Conservation (phyloP, 225 moss, liverwort and hornwort genomes). For the Bryoerythrophyllum caledonicum region DNA sequence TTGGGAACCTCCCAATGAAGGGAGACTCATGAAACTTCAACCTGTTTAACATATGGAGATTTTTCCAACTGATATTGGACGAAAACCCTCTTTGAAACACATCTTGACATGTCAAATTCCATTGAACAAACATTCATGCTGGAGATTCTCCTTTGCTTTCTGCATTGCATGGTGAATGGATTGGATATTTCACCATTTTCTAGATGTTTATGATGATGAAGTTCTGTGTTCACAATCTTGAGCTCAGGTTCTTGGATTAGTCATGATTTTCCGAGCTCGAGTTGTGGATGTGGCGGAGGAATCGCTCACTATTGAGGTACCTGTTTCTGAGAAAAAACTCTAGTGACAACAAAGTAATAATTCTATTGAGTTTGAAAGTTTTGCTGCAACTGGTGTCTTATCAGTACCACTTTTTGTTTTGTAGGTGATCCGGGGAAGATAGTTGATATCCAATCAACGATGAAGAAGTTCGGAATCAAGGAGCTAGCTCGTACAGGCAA, state of each 20-base stretch:
- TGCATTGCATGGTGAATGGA: too few species aligned
- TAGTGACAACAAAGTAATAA: too few species aligned
- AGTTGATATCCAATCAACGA: slow-evolving; percentile 60
- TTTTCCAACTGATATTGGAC: too few species aligned
- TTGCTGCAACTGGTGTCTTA: neutral
- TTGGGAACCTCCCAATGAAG: too few species aligned
- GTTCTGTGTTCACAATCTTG: slow-evolving; percentile 6
- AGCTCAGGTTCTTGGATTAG: slow-evolving; percentile 67
- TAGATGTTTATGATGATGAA: neutral
- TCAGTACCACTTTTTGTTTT: slow-evolving; percentile 13
- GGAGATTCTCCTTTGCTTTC: neutral
- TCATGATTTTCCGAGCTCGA: slow-evolving; percentile 74
- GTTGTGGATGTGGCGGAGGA: slow-evolving; percentile 79
- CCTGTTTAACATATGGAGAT: too few species aligned
- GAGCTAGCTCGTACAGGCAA: slow-evolving; percentile 87
- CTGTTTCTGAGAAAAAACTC: neutral
- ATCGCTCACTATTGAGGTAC: slow-evolving; percentile 74
- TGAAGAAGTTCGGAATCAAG: slow-evolving; percentile 81
- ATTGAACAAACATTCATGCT: neutral
- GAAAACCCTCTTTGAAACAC: neutral
- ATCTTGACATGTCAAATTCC: too few species aligned
- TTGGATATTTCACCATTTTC: neutral
- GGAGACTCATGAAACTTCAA: too few species aligned
- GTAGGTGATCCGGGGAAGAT: slow-evolving; percentile 85
- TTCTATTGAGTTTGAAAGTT: neutral